phyloP scores from a whole-genome alignment of 306 rosid genomes.

The Trifolium fragiferum region DNA sequence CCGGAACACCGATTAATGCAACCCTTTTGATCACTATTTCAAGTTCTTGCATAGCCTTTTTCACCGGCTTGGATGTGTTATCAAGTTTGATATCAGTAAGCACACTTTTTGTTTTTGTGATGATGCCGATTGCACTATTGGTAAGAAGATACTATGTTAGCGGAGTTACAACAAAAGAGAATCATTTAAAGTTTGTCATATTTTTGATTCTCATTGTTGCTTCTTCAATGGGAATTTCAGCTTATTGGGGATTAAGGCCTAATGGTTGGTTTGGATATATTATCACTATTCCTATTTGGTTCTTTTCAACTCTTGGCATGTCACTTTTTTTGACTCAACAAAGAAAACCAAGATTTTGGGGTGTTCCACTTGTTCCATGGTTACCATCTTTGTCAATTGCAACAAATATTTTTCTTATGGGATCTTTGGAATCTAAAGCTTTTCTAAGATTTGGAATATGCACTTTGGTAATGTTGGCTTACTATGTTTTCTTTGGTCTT shows the following conservation, averaged over 20 bases:
- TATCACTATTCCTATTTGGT: constrained; percentile 66
- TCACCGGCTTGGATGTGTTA: constrained; percentile 65
- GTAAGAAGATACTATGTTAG: constrained; percentile 79
- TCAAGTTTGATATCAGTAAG: constrained; percentile 70
- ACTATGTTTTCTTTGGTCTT: constrained; percentile 73
- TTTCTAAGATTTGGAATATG: constrained; percentile 77
- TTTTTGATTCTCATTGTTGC: constrained; percentile 63
- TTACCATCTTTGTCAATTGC: constrained; percentile 80
- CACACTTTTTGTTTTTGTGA: constrained; percentile 71
- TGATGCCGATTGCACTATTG: constrained; percentile 80
- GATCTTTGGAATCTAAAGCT: constrained; percentile 56
- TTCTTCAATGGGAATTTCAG: constrained; percentile 74
- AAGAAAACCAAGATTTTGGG: constrained; percentile 78
- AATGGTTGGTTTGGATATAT: constrained; percentile 70
- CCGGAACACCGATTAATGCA: constrained; percentile 83
- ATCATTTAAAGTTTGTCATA: constrained; percentile 53
- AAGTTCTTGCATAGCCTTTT: constrained; percentile 65
- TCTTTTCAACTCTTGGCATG: constrained; percentile 66
- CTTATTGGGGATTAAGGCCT: constrained; percentile 66
- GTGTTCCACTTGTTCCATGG: constrained; percentile 89
- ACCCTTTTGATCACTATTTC: constrained; percentile 59
- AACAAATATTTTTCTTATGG: constrained; percentile 75
- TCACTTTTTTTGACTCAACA: constrained; percentile 57
- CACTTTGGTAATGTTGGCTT: constrained; percentile 61
- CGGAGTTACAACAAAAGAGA: constrained; percentile 54